These are phyloP conservation scores for Alternaria viburni DNA, from an alignment of 2,329 filamentous ascomycete genomes.

Conservation along the genomic window DNA sequence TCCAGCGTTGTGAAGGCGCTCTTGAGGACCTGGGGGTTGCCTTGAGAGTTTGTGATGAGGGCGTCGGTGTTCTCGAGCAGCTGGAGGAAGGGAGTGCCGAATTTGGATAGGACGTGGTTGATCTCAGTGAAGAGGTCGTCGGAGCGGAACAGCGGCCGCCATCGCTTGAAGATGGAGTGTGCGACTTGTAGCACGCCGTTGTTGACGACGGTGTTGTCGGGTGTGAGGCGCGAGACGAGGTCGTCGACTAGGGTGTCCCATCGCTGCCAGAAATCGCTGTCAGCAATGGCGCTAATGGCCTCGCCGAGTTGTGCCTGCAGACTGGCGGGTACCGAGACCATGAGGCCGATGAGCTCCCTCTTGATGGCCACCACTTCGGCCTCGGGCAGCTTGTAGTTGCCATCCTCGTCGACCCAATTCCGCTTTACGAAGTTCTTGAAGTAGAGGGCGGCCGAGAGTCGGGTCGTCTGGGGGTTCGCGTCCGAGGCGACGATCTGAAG, in stretches of 20 bases:
- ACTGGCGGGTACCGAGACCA: slow-evolving; percentile 87
- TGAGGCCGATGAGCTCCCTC: slow-evolving; percentile 90
- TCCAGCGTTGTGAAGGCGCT: slow-evolving; percentile 85
- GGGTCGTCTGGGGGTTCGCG: slow-evolving; percentile 74
- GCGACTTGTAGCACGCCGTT: slow-evolving; percentile 95
- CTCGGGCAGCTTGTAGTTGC: slow-evolving; percentile 83
- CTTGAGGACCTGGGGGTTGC: slow-evolving; percentile 75
- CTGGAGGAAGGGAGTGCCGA: slow-evolving; percentile 81
- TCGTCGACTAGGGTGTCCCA: slow-evolving; percentile 98
- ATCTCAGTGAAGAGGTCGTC: slow-evolving; percentile 94
- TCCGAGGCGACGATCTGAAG: slow-evolving; percentile 88
- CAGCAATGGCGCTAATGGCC: slow-evolving; percentile 94
- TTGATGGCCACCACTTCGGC: slow-evolving; percentile 92
- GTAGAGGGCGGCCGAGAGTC: slow-evolving; percentile 86
- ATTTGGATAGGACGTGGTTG: slow-evolving; percentile 89
- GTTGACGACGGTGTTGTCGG: slow-evolving; percentile 82
- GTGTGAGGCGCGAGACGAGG: slow-evolving; percentile 84
- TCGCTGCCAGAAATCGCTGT: slow-evolving; percentile 94
- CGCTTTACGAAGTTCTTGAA: slow-evolving; percentile 99
- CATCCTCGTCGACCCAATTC: slow-evolving; percentile 95
- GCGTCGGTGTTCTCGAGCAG: slow-evolving; percentile 77
- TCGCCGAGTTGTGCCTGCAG: slow-evolving; percentile 95
- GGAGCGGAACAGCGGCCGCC: slow-evolving; percentile 91
- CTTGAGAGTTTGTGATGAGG: slow-evolving; percentile 73
- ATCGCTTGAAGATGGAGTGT: slow-evolving; percentile 96